phyloP scores from a whole-genome alignment of 805 yeast species.

The Metschnikowia colocasiae region DNA sequence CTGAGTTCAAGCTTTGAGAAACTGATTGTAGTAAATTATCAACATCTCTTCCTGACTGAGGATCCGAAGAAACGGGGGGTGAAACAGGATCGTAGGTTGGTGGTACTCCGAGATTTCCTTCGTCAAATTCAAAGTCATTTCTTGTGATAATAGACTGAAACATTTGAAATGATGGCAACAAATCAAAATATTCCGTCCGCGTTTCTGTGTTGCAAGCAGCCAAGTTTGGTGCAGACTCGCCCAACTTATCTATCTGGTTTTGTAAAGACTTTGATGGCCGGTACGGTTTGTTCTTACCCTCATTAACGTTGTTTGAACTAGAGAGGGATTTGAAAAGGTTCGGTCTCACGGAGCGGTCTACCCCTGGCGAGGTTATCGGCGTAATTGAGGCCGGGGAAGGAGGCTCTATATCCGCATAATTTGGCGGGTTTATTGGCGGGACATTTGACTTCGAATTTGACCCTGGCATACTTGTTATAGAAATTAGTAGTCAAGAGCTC shows the following conservation, averaged over 20 bases:
- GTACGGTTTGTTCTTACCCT: slow-evolving; percentile 25
- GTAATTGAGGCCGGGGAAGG: slow-evolving; percentile 9
- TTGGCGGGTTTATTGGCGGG: slow-evolving; percentile 21
- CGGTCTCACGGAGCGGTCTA: neutral
- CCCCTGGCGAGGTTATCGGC: slow-evolving; percentile 9
- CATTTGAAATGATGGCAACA: slow-evolving; percentile 68
- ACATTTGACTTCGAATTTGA: neutral
- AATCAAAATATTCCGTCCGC: slow-evolving; percentile 41
- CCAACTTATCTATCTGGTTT: slow-evolving; percentile 28
- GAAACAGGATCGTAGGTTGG: slow-evolving; percentile 36
- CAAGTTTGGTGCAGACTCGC: slow-evolving; percentile 10
- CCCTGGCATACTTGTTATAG: neutral
- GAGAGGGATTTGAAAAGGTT: neutral
- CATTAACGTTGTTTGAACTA: neutral
- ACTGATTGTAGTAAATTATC: slow-evolving; percentile 12
- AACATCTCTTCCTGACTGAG: slow-evolving; percentile 3
- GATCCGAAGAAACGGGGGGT: slow-evolving; percentile 6
- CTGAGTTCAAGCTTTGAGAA: slow-evolving; percentile 6
- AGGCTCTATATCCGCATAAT: slow-evolving; percentile 20
- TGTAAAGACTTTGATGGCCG: slow-evolving; percentile 35
- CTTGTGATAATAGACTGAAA: slow-evolving; percentile 49
- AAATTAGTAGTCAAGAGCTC: neutral
- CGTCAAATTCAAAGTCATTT: slow-evolving; percentile 38
- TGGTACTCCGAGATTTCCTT: slow-evolving; percentile 29
- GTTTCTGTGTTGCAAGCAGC: slow-evolving; percentile 14